These are phyloP conservation scores for Solanum sparsipilum DNA, from an alignment of 257 asterid species.

Conservation along the genomic window DNA sequence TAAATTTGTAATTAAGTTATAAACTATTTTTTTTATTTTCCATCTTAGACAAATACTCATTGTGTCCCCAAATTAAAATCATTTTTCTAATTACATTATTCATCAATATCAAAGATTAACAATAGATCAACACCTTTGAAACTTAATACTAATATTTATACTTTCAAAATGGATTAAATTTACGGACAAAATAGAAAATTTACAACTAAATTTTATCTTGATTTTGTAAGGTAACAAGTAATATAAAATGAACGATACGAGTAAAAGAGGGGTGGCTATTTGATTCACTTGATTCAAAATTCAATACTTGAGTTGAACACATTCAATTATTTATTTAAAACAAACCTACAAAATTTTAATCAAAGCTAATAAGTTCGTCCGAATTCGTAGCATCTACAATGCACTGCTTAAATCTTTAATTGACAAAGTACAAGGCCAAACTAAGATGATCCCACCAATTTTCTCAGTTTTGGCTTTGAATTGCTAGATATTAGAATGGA, in stretches of 20 bases:
- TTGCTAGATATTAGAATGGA: not conserved
- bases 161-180: too few relatives aligned
- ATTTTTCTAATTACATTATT: not conserved
- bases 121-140: not conserved
- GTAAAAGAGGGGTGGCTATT: too few relatives aligned
- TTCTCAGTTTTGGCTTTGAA: not conserved
- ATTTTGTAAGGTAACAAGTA: not conserved
- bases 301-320: too few relatives aligned
- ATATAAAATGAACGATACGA: too few relatives aligned
- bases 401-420: not conserved
- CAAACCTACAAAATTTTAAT: not conserved
- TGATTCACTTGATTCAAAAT: not conserved
- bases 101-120: not conserved
- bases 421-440: not conserved
- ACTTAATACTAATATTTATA: not conserved
- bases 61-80: too few relatives aligned
- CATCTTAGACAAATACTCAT: too few relatives aligned
- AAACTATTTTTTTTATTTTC: too few relatives aligned
- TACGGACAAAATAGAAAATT: not conserved
- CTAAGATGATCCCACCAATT: not conserved
- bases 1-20: too few relatives aligned
- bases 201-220: too few relatives aligned
- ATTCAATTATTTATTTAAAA: not conserved
- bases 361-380: not conserved
- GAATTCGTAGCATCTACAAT: too few relatives aligned